Evolutionary conservation across 1,284 basidiomycete species (phyloP).

Genomic region (Rhodotorula sp.): DNA sequence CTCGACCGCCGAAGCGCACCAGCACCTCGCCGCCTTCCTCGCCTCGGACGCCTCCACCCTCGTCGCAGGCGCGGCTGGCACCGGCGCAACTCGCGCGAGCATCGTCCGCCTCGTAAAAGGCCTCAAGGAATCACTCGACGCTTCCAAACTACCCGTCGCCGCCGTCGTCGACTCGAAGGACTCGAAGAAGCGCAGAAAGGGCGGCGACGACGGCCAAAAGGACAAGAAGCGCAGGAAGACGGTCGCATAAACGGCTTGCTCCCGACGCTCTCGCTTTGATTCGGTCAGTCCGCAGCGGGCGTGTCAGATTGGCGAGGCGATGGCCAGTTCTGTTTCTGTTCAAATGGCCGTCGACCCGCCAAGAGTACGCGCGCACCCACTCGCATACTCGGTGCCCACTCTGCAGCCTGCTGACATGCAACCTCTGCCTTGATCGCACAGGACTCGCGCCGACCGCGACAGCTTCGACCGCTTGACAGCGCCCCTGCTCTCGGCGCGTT

Average conservation of each 20-base stretch:
- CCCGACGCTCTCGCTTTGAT: background rate
- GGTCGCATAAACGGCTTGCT: slow-evolving; percentile 5
- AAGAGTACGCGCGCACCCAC: too few species aligned
- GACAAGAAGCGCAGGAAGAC: slow-evolving; percentile 28
- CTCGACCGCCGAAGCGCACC: background rate
- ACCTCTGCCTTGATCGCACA: too few species aligned
- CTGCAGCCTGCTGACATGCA: too few species aligned
- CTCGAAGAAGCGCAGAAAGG: slow-evolving; percentile 31
- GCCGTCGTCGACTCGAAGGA: background rate
- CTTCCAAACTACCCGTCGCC: slow-evolving; percentile 1
- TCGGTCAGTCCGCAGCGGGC: background rate
- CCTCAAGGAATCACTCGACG: slow-evolving; percentile 18
- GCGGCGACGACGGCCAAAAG: slow-evolving; percentile 11
- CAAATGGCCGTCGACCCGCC: too few species aligned
- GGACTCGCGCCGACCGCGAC: too few species aligned
- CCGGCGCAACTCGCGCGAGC: slow-evolving; percentile 19
- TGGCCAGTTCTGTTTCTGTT: background rate
- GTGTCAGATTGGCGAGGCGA: background rate
- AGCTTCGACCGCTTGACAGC: background rate
- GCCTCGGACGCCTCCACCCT: slow-evolving; percentile 12
- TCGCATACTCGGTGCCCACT: too few species aligned
- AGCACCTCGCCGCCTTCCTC: slow-evolving; percentile 18
- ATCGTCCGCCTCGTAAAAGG: slow-evolving; percentile 23
- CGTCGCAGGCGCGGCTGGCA: slow-evolving; percentile 10
- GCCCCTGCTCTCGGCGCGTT: too few species aligned